A percentile compares a stretch with the other conserved stretches of the same genome.
Conservation (phyloP, 805 yeast species). For the Nakazawaea ernobii region DNA sequence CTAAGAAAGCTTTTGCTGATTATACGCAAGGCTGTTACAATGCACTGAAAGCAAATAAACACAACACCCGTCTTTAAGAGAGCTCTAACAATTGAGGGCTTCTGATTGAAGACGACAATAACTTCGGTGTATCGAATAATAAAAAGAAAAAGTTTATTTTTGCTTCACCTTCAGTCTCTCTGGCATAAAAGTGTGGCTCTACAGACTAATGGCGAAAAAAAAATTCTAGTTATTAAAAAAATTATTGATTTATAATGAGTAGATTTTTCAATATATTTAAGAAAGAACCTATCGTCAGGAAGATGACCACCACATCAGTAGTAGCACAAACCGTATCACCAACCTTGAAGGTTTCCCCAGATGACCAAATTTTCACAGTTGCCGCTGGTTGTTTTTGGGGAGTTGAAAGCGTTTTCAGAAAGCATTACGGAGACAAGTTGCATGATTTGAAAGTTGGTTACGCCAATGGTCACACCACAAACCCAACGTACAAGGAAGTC, state of each 20-base stretch:
- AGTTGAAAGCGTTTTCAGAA: conserved; percentile 75
- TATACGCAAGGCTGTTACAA: too few relatives aligned
- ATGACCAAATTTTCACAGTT: conserved; percentile 48
- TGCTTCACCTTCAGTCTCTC: too few relatives aligned
- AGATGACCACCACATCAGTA: background rate
- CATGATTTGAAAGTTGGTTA: conserved; percentile 83
- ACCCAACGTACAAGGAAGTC: conserved; percentile 66
- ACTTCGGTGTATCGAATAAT: too few relatives aligned
- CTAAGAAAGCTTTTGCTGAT: too few relatives aligned
- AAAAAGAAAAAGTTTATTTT: too few relatives aligned
- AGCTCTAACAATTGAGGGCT: too few relatives aligned
- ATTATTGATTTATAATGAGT: background rate
- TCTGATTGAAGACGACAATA: too few relatives aligned
- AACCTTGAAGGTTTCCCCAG: conserved; percentile 29
- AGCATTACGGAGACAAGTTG: conserved; percentile 60
- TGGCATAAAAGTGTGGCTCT: background rate
- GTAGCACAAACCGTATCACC: conserved; percentile 11
- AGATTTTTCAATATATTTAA: background rate
- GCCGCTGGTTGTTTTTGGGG: conserved; percentile 84
- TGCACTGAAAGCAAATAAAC: too few relatives aligned
- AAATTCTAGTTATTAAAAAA: background rate
- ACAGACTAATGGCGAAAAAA: background rate
- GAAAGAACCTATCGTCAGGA: background rate
- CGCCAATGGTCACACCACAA: conserved; percentile 61
- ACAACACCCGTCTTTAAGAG: too few relatives aligned